Conservation (phyloP, 2,329 filamentous ascomycete species). For the Aspergillus chevalieri region DNA sequence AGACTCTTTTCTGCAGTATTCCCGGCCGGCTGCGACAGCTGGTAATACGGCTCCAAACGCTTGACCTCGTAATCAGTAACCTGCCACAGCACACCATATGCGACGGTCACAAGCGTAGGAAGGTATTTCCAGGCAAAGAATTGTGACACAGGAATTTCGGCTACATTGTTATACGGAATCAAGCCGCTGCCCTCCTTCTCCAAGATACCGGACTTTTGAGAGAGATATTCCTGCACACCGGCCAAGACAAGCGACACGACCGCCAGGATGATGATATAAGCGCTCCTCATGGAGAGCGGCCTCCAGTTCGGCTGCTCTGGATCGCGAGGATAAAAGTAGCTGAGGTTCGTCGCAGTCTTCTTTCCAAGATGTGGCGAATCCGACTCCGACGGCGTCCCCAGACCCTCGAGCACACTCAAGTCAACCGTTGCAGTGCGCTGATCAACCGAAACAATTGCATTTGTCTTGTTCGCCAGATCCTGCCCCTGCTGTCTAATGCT, state of each 20-base stretch:
- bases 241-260: constrained; percentile 24
- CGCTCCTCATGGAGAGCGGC: constrained; percentile 26
- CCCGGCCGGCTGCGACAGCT: constrained; percentile 28
- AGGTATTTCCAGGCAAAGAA: constrained; percentile 38
- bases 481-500: constrained; percentile 33
- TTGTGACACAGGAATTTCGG: constrained; percentile 19
- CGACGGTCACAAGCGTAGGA: constrained; percentile 42
- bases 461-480: constrained; percentile 38
- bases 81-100: constrained; percentile 46
- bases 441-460: constrained; percentile 39
- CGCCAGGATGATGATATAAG: constrained; percentile 26
- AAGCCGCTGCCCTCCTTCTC: constrained; percentile 30
- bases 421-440: constrained; percentile 33
- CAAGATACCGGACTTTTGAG: constrained; percentile 27
- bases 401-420: constrained; percentile 36
- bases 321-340: constrained; percentile 24
- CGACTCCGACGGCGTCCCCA: constrained; percentile 7
- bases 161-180: constrained; percentile 22
- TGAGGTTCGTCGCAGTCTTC: not conserved
- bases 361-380: constrained; percentile 1
- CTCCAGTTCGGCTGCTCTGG: constrained; percentile 32
- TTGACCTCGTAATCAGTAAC: constrained; percentile 47
- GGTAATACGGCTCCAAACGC: constrained; percentile 47
- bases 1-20: constrained; percentile 33
- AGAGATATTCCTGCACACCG: constrained; percentile 29